Conservation (phyloP, 106 monocot genomes). For the Allium fistulosum region DNA sequence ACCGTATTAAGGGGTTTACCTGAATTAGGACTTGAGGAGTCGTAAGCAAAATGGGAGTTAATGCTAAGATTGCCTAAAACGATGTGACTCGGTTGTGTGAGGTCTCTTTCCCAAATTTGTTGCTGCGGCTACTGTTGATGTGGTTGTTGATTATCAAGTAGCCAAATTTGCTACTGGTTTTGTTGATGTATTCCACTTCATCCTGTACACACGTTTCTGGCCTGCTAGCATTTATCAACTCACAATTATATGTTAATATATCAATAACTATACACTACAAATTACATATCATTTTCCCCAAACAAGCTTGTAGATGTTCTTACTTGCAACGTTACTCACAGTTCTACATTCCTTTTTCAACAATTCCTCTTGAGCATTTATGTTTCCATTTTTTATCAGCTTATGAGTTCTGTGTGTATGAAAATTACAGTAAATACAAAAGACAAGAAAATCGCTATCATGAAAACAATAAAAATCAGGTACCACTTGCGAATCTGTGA, state of each 20-base stretch:
- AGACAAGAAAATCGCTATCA: no score
- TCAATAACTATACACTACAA: no score
- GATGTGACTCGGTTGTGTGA: constrained; percentile 14
- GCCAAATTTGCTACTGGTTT: constrained; percentile 21
- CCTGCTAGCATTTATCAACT: no score
- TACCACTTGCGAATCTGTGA: no score
- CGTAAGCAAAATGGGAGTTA: constrained; percentile 30
- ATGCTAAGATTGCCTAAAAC: constrained; percentile 17
- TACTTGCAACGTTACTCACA: constrained; percentile 58
- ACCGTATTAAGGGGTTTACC: constrained; percentile 17
- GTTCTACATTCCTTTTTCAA: constrained; percentile 49
- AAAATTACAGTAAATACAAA: no score
- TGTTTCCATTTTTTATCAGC: no score
- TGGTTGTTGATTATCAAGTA: constrained; percentile 19
- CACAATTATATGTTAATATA: not conserved
- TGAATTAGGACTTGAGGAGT: constrained; percentile 17
- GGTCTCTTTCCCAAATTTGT: constrained; percentile 30
- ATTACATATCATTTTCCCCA: constrained; percentile 27
- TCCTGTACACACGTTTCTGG: no score
- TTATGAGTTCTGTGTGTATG: no score
- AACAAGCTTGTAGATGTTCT: constrained; percentile 87
- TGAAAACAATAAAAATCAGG: no score
- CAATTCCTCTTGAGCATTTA: constrained; percentile 77
- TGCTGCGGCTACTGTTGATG: not conserved
- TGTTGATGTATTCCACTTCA: not conserved